These are phyloP conservation scores for Pythium monospermum DNA, from an alignment of 352 stramenopile species.

Conservation along the genomic window DNA sequence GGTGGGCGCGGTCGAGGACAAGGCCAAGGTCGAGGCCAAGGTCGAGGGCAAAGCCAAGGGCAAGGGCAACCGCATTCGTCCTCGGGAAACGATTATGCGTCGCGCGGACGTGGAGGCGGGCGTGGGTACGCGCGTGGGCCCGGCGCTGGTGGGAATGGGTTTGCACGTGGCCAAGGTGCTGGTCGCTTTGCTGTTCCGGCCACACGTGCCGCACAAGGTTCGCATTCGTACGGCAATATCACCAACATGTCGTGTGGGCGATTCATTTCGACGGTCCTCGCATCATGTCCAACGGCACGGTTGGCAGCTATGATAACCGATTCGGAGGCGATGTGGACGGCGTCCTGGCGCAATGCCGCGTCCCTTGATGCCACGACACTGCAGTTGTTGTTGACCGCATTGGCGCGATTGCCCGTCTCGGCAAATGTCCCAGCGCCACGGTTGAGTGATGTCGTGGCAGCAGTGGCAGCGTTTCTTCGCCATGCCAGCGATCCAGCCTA, in stretches of 20 bases:
- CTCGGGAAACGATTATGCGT: too few relatives aligned
- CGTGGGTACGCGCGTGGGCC: too few relatives aligned
- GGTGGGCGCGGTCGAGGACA: background rate
- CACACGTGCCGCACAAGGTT: too few relatives aligned
- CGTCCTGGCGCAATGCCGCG: conserved; percentile 36
- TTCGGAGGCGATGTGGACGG: conserved; percentile 33
- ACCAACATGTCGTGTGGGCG: conserved; percentile 25
- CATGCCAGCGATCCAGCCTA: conserved; percentile 10
- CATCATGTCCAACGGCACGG: conserved; percentile 33
- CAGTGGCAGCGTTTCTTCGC: conserved; percentile 26
- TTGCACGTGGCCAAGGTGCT: too few relatives aligned
- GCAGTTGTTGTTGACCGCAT: conserved; percentile 33
- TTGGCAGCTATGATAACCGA: conserved; percentile 32
- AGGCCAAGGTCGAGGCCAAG: background rate
- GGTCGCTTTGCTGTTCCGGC: too few relatives aligned
- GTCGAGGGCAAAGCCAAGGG: too few relatives aligned
- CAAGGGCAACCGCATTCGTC: too few relatives aligned
- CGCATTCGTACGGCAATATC: conserved; percentile 10
- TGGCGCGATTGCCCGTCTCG: conserved; percentile 48
- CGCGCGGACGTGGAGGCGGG: too few relatives aligned
- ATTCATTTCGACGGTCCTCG: conserved; percentile 41
- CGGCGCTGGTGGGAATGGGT: too few relatives aligned
- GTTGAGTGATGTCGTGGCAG: conserved; percentile 26
- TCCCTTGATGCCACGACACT: conserved; percentile 34
- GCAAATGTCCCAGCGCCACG: conserved; percentile 27